These are phyloP conservation scores for Phlegmacium glaucopus DNA, from an alignment of 768 basidiomycete genomes.

Conservation along the genomic window DNA sequence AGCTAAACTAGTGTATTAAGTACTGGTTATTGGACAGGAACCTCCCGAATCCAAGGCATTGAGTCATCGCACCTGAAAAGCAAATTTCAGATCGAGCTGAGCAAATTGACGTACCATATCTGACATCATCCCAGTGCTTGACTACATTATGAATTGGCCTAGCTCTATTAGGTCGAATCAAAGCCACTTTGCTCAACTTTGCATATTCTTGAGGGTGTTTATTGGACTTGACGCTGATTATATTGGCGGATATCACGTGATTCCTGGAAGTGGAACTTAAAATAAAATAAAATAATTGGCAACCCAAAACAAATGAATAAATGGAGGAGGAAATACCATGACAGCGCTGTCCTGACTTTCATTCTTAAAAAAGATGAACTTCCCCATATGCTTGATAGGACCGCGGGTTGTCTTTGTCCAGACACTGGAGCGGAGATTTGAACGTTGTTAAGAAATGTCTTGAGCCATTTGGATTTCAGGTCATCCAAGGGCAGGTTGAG, in stretches of 20 bases:
- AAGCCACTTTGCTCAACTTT: neutral
- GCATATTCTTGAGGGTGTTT: neutral
- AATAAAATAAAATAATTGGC: neutral
- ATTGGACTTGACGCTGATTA: constrained; percentile 38
- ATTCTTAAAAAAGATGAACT: constrained; percentile 35
- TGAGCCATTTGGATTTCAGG: constrained; percentile 28
- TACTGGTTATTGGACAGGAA: constrained; percentile 42
- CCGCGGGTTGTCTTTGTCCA: constrained; percentile 32
- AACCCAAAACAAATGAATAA: neutral
- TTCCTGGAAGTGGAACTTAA: constrained; percentile 39
- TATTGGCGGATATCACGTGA: constrained; percentile 31
- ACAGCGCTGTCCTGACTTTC: constrained; percentile 31
- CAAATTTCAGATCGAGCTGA: constrained; percentile 7
- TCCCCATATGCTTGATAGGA: constrained; percentile 35
- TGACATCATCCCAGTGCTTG: constrained; percentile 56
- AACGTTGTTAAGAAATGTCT: constrained; percentile 35
- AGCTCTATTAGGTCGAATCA: constrained; percentile 45
- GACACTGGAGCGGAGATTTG: constrained; percentile 27
- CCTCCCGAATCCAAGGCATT: constrained; percentile 40
- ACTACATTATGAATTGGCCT: constrained; percentile 40
- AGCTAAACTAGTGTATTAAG: too few relatives aligned
- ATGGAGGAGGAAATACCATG: constrained; percentile 29
- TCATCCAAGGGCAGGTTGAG: constrained; percentile 22
- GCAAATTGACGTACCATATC: constrained; percentile 15
- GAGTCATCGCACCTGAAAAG: constrained; percentile 36